Evolutionary conservation across 2,329 filamentous ascomycete species (phyloP).

Genomic region (Stemphylium lycopersici): DNA sequence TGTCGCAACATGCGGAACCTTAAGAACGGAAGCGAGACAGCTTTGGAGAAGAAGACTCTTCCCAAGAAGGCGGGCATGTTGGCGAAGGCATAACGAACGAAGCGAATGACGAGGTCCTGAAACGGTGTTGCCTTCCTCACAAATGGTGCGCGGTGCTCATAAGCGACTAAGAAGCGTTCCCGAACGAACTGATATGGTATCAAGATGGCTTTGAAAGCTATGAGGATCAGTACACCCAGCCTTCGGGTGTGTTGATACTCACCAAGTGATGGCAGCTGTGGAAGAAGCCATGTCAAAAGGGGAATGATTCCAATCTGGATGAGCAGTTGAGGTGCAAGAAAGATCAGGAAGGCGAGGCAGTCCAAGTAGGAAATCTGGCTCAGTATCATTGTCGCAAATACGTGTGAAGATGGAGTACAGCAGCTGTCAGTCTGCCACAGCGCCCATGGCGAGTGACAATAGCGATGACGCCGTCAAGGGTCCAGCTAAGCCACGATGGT

Average conservation of each 20-base stretch:
- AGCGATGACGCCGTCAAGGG: constrained; percentile 28
- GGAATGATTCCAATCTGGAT: constrained; percentile 68
- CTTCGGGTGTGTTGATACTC: constrained; percentile 28
- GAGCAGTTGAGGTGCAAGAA: constrained; percentile 74
- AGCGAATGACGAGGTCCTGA: constrained; percentile 78
- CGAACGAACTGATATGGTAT: constrained; percentile 65
- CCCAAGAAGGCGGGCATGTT: constrained; percentile 71
- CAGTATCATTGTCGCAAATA: constrained; percentile 66
- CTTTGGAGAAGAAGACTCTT: constrained; percentile 77
- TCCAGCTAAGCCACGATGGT: constrained; percentile 24
- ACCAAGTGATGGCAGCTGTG: constrained; percentile 74
- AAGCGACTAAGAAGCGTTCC: constrained; percentile 61
- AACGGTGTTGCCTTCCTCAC: constrained; percentile 73
- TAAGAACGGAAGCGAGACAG: constrained; percentile 75
- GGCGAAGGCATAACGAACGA: constrained; percentile 78
- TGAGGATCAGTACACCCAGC: constrained; percentile 35
- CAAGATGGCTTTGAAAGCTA: constrained; percentile 56
- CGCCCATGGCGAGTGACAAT: constrained; percentile 3
- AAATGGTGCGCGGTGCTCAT: constrained; percentile 63
- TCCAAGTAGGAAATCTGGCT: constrained; percentile 76
- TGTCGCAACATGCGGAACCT: constrained; percentile 77
- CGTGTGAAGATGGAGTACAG: neutral
- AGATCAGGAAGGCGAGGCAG: constrained; percentile 73
- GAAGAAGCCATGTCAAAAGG: constrained; percentile 63
- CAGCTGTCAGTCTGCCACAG: neutral